phyloP scores from a whole-genome alignment of 2,329 filamentous ascomycete genomes.

The Diaporthe helianthi region DNA sequence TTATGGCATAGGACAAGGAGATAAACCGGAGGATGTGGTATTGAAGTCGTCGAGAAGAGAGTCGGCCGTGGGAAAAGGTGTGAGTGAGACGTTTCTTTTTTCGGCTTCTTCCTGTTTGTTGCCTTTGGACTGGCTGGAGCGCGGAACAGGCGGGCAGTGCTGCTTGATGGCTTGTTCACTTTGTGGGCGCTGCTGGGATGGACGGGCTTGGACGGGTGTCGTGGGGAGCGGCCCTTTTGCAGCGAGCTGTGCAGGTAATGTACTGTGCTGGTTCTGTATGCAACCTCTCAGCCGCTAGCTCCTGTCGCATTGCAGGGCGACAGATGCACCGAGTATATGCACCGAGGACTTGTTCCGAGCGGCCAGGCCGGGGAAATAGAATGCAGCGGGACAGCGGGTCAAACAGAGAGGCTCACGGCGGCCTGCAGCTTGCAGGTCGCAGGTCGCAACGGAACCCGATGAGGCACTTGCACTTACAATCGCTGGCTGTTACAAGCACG shows the following conservation, averaged over 20 bases:
- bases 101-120: conserved; percentile 4
- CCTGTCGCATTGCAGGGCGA: conserved; percentile 21
- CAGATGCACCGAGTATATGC: conserved; percentile 23
- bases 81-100: conserved; percentile 16
- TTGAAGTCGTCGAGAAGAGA: background rate
- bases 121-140: background rate
- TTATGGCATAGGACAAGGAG: conserved; percentile 6
- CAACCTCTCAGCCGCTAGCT: conserved; percentile 25
- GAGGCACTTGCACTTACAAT: conserved; percentile 10
- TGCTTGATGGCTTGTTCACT: conserved; percentile 3
- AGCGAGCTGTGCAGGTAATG: background rate
- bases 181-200: conserved; percentile 23
- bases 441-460: background rate
- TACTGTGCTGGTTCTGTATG: background rate
- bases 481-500: background rate
- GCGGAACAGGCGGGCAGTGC: conserved; percentile 17
- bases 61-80: background rate
- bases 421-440: conserved; percentile 13
- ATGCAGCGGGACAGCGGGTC: conserved; percentile 11
- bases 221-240: background rate
- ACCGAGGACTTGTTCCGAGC: conserved; percentile 16
- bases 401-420: conserved; percentile 21
- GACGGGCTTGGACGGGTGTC: conserved; percentile 8
- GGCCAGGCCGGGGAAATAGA: conserved; percentile 17
- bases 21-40: background rate